phyloP scores from a whole-genome alignment of 1,284 basidiomycete genomes.

The Pyrrhoderma noxium region DNA sequence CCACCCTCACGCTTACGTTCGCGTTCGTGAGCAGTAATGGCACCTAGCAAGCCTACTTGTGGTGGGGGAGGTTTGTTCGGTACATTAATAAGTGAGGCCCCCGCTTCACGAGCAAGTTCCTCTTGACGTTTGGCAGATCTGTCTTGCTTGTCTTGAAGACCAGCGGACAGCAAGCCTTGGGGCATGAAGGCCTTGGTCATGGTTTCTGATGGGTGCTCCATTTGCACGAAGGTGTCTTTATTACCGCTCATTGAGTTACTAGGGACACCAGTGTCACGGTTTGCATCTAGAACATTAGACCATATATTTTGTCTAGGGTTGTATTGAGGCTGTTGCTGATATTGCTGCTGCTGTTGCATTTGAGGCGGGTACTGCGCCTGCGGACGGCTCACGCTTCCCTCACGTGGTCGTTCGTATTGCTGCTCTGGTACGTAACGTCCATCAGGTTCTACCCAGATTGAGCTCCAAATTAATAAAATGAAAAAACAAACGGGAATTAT shows the following conservation, averaged over 20 bases:
- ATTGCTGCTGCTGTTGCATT: conserved; percentile 24
- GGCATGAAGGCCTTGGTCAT: conserved; percentile 92
- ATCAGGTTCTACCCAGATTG: conserved; percentile 8
- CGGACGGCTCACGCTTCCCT: conserved; percentile 27
- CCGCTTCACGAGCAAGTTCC: conserved; percentile 83
- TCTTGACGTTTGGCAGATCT: conserved; percentile 93
- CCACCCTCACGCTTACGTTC: conserved; percentile 93
- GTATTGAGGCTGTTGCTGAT: conserved; percentile 25
- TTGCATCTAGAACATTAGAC: conserved; percentile 79
- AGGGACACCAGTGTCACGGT: conserved; percentile 39
- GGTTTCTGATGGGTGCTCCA: conserved; percentile 65
- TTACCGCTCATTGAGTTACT: not conserved
- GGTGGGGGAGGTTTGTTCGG: conserved; percentile 92
- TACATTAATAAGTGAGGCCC: conserved; percentile 88
- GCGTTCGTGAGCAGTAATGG: conserved; percentile 91
- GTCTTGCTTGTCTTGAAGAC: conserved; percentile 92
- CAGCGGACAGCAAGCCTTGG: conserved; percentile 90
- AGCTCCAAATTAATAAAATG: not conserved
- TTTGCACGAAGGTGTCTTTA: conserved; percentile 74
- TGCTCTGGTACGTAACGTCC: conserved; percentile 31
- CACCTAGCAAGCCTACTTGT: conserved; percentile 91
- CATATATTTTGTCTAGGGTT: conserved; percentile 63
- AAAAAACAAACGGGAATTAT: conserved; percentile 1
- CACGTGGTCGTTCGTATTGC: conserved; percentile 40
- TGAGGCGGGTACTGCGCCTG: conserved; percentile 44